Conservation (phyloP, 805 yeast genomes). For the Yamadazyma olivae region DNA sequence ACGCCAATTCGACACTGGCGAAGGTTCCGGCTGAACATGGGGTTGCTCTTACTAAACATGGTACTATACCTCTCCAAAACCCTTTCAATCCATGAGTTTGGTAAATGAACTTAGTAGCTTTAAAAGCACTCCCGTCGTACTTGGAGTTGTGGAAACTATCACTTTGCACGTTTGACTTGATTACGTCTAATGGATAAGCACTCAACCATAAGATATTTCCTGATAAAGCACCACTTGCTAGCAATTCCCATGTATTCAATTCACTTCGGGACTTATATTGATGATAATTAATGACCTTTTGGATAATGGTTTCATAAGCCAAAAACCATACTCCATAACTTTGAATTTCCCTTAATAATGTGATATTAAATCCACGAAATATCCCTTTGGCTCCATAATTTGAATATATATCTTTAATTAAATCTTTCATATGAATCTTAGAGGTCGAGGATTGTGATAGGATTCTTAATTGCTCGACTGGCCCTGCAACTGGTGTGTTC, state of each 20-base stretch:
- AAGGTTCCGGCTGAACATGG: constrained; percentile 75
- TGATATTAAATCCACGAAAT: constrained; percentile 53
- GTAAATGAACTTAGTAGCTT: constrained; percentile 40
- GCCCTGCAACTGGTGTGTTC: constrained; percentile 61
- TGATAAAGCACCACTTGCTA: constrained; percentile 59
- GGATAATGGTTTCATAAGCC: constrained; percentile 57
- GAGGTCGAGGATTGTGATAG: constrained; percentile 47
- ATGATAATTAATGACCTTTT: constrained; percentile 28
- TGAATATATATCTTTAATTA: constrained; percentile 40
- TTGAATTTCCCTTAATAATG: constrained; percentile 59
- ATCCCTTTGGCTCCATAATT: constrained; percentile 49
- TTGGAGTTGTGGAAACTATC: constrained; percentile 43
- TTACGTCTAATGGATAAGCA: constrained; percentile 52
- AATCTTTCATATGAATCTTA: constrained; percentile 18
- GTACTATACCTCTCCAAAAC: constrained; percentile 62
- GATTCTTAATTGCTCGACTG: constrained; percentile 66
- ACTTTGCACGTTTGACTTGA: constrained; percentile 52
- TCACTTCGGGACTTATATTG: constrained; percentile 42
- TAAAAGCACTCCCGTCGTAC: constrained; percentile 37
- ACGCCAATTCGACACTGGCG: constrained; percentile 69
- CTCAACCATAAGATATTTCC: constrained; percentile 67
- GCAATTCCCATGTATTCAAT: constrained; percentile 53
- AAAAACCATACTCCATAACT: constrained; percentile 77
- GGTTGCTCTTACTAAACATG: constrained; percentile 57
- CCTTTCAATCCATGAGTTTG: constrained; percentile 45